A percentile compares a stretch with the other conserved stretches of the same genome.
phyloP scores from a whole-genome alignment of 768 basidiomycete species.

The Chalciporus pseudorubinellus region DNA sequence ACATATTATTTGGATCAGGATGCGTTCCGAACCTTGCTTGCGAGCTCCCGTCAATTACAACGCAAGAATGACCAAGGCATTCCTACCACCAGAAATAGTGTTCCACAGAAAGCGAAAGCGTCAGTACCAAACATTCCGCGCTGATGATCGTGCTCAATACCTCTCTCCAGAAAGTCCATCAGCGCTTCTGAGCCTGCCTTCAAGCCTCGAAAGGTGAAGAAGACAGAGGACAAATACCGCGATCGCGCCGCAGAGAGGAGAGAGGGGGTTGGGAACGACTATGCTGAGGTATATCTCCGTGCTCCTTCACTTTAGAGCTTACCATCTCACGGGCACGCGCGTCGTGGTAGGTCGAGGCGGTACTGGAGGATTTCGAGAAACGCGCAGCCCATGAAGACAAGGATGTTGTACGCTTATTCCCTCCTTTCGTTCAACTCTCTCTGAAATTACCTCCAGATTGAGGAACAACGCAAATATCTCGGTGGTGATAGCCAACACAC shows the following conservation, averaged over 20 bases:
- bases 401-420: slow-evolving; percentile 45
- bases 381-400: slow-evolving; percentile 58
- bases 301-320: not conserved
- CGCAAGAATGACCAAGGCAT: slow-evolving; percentile 6
- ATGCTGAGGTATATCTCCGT: slow-evolving; percentile 54
- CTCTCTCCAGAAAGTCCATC: slow-evolving; percentile 43
- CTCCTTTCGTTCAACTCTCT: not conserved
- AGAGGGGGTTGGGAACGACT: slow-evolving; percentile 65
- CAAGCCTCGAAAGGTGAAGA: slow-evolving; percentile 80
- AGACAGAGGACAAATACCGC: slow-evolving; percentile 56
- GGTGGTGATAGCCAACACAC: slow-evolving; percentile 86
- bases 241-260: slow-evolving; percentile 77
- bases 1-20: slow-evolving; percentile 43
- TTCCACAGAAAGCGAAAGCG: slow-evolving; percentile 13
- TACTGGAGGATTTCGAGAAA: slow-evolving; percentile 80
- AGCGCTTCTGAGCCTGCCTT: slow-evolving; percentile 61
- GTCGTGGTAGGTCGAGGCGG: slow-evolving; percentile 61
- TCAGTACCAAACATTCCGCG: slow-evolving; percentile 8
- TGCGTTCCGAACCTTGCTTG: slow-evolving; percentile 55
- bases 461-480: slow-evolving; percentile 71
- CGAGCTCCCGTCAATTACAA: slow-evolving; percentile 31
- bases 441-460: slow-evolving; percentile 49
- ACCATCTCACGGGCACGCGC: not conserved
- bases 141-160: not conserved
- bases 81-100: not conserved